These are phyloP conservation scores for Beta vulgaris DNA, from an alignment of 148 eudicot species.

Conservation along the genomic window DNA sequence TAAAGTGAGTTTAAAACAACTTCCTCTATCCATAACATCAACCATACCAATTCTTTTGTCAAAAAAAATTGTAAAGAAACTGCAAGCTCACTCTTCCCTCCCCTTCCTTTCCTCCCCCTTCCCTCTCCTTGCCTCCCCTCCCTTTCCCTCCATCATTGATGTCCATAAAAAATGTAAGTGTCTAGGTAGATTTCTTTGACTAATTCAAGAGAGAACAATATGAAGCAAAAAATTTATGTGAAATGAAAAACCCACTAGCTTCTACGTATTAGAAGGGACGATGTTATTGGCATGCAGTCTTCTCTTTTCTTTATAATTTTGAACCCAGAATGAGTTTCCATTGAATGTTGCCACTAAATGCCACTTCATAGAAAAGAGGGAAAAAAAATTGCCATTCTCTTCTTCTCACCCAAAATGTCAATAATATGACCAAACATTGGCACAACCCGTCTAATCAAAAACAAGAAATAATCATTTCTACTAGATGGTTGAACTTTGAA, in stretches of 20 bases:
- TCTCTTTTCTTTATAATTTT: not conserved
- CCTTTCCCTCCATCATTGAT: too few relatives aligned
- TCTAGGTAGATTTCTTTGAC: not conserved
- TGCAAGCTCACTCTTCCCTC: too few relatives aligned
- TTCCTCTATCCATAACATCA: too few relatives aligned
- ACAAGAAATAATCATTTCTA: not conserved
- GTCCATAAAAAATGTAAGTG: not conserved
- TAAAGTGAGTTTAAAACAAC: too few relatives aligned
- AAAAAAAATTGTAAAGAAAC: too few relatives aligned
- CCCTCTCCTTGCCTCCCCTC: too few relatives aligned
- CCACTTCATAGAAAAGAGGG: not conserved
- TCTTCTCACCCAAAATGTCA: not conserved
- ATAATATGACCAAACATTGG: too few relatives aligned
- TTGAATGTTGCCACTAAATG: not conserved
- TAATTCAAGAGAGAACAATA: not conserved
- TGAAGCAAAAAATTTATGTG: not conserved
- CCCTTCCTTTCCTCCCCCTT: too few relatives aligned
- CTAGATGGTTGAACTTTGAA: not conserved
- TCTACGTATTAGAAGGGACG: not conserved
- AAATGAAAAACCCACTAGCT: not conserved
- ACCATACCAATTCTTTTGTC: too few relatives aligned
- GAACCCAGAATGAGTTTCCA: not conserved
- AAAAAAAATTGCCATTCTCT: not conserved
- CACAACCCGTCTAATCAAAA: not conserved
- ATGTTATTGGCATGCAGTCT: not conserved